Conservation (phyloP, 345 rosid genomes). For the Melaleuca quinquenervia region DNA sequence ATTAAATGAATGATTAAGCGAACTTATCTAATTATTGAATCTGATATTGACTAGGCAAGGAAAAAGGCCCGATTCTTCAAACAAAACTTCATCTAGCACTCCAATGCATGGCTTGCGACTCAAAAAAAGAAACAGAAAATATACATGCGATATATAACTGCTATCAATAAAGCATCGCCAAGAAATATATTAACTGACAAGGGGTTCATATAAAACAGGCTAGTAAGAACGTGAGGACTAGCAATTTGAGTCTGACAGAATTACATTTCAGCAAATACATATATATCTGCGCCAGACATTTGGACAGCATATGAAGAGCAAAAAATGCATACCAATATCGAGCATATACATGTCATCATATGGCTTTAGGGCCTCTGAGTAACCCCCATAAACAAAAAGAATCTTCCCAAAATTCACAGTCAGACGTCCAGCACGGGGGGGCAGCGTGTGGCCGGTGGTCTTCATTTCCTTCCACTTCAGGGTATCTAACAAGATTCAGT, state of each 20-base stretch:
- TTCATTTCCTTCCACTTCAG: conserved; percentile 76
- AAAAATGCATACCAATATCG: conserved; percentile 62
- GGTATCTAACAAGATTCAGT: conserved; percentile 38
- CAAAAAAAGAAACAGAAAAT: neutral
- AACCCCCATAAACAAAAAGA: conserved; percentile 88
- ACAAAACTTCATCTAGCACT: neutral
- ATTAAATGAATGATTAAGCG: conserved; percentile 28
- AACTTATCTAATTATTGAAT: neutral
- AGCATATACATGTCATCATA: conserved; percentile 75
- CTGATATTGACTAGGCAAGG: neutral
- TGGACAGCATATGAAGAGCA: neutral
- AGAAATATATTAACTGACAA: neutral
- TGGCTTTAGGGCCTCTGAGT: conserved; percentile 77
- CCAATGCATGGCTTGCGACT: neutral
- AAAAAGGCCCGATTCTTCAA: neutral
- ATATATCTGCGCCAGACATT: neutral
- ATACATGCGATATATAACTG: neutral
- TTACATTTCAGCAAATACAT: neutral
- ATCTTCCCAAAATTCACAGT: conserved; percentile 74
- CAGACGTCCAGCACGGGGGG: conserved; percentile 93
- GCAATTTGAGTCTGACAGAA: neutral
- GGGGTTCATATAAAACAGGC: neutral
- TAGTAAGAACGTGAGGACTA: no score
- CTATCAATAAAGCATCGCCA: neutral
- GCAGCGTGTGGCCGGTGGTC: conserved; percentile 53